Evolutionary conservation across 2,329 filamentous ascomycete genomes (phyloP).

Genomic region (Plectosphaerella cucumerina): DNA sequence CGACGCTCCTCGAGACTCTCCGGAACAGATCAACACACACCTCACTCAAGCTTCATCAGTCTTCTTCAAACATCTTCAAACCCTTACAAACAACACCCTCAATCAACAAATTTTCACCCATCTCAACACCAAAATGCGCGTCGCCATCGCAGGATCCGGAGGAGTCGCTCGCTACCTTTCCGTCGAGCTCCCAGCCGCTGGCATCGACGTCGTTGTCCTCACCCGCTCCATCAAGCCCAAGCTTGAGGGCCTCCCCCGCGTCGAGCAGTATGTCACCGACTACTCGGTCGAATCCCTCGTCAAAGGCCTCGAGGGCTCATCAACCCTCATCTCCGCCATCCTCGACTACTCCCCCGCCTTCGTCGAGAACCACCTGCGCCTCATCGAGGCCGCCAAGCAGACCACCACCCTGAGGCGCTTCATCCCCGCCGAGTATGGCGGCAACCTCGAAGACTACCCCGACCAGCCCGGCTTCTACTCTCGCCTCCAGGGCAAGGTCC

Average conservation of each 20-base stretch:
- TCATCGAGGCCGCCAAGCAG: slow-evolving; percentile 11
- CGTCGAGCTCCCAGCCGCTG: slow-evolving; percentile 8
- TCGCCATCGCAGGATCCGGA: slow-evolving; percentile 13
- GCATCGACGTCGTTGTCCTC: slow-evolving; percentile 8
- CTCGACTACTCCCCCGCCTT: slow-evolving; percentile 7
- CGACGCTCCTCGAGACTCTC: not conserved
- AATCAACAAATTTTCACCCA: not conserved
- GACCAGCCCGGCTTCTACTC: slow-evolving; percentile 12
- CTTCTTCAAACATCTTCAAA: not conserved
- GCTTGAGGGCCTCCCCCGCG: slow-evolving; percentile 3
- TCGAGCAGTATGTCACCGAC: slow-evolving; percentile 3
- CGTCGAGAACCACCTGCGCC: slow-evolving; percentile 9
- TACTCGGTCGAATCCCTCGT: slow-evolving; percentile 3
- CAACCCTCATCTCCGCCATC: slow-evolving; percentile 12
- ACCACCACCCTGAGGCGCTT: slow-evolving; percentile 12
- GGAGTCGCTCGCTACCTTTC: slow-evolving; percentile 10
- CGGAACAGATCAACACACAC: not conserved
- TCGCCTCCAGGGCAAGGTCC: slow-evolving; percentile 3
- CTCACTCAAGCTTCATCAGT: not conserved
- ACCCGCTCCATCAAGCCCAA: slow-evolving; percentile 8
- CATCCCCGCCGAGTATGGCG: slow-evolving; percentile 14
- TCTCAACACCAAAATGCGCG: slow-evolving; percentile 1
- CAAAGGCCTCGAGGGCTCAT: slow-evolving; percentile 4
- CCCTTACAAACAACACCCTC: not conserved
- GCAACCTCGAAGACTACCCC: slow-evolving; percentile 9